A percentile compares a stretch with the other conserved stretches of the same genome.
Conservation (phyloP, 2,329 filamentous ascomycete species). For the Pyricularia pennisetigena region DNA sequence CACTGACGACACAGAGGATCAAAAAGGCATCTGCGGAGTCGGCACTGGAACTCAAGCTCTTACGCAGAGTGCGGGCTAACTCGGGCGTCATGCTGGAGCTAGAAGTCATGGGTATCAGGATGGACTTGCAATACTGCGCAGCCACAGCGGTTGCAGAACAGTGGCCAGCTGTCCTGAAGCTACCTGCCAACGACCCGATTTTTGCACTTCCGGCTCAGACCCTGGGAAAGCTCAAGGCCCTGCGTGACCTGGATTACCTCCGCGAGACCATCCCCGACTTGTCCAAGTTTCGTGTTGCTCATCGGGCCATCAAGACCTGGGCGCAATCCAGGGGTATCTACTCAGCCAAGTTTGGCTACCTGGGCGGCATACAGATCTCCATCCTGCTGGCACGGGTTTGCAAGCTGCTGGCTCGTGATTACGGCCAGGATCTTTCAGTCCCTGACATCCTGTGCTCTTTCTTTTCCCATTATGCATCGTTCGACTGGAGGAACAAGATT, state of each 20-base stretch:
- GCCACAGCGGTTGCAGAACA: slow-evolving; percentile 43
- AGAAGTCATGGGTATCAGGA: slow-evolving; percentile 43
- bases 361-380: slow-evolving; percentile 56
- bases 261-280: slow-evolving; percentile 49
- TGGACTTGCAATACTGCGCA: slow-evolving; percentile 59
- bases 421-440: slow-evolving; percentile 24
- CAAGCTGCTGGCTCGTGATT: slow-evolving; percentile 36
- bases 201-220: slow-evolving; percentile 46
- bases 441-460: slow-evolving; percentile 47
- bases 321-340: slow-evolving; percentile 53
- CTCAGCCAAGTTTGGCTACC: slow-evolving; percentile 52
- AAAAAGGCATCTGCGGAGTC: slow-evolving; percentile 27
- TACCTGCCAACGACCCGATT: slow-evolving; percentile 38
- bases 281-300: slow-evolving; percentile 45
- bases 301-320: slow-evolving; percentile 53
- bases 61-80: slow-evolving; percentile 47
- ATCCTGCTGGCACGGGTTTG: slow-evolving; percentile 50
- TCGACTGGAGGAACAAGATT: slow-evolving; percentile 45
- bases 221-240: slow-evolving; percentile 53
- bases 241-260: slow-evolving; percentile 52
- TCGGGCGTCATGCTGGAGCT: slow-evolving; percentile 57
- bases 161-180: slow-evolving; percentile 35
- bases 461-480: slow-evolving; percentile 51
- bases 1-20: slow-evolving; percentile 45
- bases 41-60: slow-evolving; percentile 30